A percentile compares a stretch with the other conserved stretches of the same genome.
These are phyloP conservation scores for Trapa incisa DNA, from an alignment of 345 rosid genomes.

Conservation along the genomic window DNA sequence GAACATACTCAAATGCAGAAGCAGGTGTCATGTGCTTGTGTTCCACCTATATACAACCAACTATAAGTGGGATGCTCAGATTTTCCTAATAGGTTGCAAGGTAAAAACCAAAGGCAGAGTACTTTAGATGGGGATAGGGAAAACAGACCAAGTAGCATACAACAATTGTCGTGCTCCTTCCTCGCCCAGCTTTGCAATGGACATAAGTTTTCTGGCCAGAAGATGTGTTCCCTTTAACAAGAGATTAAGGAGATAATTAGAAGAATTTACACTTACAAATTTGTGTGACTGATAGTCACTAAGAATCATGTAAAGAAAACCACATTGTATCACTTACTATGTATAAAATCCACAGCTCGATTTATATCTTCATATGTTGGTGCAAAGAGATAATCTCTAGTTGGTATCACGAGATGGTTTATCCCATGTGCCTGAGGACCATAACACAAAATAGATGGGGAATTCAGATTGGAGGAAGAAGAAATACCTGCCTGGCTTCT, in stretches of 20 bases:
- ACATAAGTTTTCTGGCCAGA: constrained; percentile 60
- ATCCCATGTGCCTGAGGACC: constrained; percentile 47
- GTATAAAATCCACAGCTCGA: constrained; percentile 58
- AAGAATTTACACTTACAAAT: not conserved
- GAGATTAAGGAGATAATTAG: not conserved
- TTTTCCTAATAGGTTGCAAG: not conserved
- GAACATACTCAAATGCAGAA: constrained; percentile 39
- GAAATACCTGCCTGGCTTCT: not conserved
- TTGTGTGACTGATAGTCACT: not conserved
- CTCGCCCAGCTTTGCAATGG: constrained; percentile 92
- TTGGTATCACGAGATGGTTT: constrained; percentile 70
- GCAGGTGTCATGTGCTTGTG: constrained; percentile 43
- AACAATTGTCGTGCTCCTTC: constrained; percentile 82
- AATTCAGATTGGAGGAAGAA: not conserved
- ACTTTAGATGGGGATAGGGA: not conserved
- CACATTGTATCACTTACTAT: constrained; percentile 28
- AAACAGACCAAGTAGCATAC: constrained; percentile 61
- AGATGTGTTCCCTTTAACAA: constrained; percentile 39
- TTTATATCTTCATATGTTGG: constrained; percentile 48
- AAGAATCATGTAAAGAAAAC: not conserved
- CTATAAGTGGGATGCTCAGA: not conserved
- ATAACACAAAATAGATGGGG: not conserved
- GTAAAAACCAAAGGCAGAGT: not conserved
- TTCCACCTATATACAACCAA: constrained; percentile 27
- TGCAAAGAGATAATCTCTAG: constrained; percentile 80